A percentile compares a stretch with the other conserved stretches of the same genome.
phyloP scores from a whole-genome alignment of 2,329 filamentous ascomycete genomes.

The Neoscytalidium dimidiatum region DNA sequence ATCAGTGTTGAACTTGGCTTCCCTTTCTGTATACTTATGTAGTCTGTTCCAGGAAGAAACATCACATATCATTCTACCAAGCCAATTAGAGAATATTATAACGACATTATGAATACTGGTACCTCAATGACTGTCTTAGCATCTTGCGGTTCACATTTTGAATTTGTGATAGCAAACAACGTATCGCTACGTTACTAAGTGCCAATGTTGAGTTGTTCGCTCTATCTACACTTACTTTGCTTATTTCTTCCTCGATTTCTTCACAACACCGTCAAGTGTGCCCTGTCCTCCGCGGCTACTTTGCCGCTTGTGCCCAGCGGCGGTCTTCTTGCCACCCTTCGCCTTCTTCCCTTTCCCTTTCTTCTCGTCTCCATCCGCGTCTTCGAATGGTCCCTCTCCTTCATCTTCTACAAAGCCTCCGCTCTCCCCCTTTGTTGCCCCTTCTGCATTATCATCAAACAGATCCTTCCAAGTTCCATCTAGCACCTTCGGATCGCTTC shows the following conservation, averaged over 20 bases:
- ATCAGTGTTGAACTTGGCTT: no score
- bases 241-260: slow-evolving; percentile 19
- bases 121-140: no score
- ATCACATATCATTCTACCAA: no score
- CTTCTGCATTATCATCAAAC: slow-evolving; percentile 50
- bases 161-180: no score
- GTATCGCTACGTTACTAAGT: background rate
- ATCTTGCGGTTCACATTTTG: no score
- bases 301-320: slow-evolving; percentile 4
- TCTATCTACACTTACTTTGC: background rate
- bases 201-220: background rate
- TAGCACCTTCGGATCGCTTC: slow-evolving; percentile 61
- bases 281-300: background rate
- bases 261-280: slow-evolving; percentile 21
- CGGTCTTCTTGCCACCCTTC: background rate
- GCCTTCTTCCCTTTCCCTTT: background rate
- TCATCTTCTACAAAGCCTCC: slow-evolving; percentile 29
- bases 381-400: background rate
- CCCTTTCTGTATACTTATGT: no score
- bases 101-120: no score
- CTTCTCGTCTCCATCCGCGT: background rate
- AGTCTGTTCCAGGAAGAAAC: no score
- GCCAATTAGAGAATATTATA: no score
- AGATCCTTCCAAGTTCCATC: slow-evolving; percentile 60
- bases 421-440: slow-evolving; percentile 49